phyloP scores from a whole-genome alignment of 148 eudicot genomes.

The Silene latifolia region DNA sequence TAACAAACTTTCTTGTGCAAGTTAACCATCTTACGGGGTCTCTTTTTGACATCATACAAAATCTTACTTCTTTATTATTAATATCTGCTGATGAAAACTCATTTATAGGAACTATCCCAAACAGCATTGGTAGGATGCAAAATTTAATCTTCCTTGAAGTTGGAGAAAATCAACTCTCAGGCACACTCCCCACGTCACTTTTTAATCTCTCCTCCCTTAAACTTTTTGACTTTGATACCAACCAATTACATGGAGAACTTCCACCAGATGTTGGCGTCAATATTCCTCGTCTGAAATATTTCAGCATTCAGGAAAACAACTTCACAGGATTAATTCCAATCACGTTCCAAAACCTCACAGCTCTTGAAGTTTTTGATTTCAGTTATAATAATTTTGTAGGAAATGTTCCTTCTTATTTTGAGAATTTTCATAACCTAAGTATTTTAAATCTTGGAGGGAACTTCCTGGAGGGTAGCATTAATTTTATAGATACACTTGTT shows the following conservation, averaged over 20 bases:
- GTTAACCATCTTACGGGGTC: too few species aligned
- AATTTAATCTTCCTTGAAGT: background rate
- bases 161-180: constrained; percentile 16
- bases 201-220: constrained; percentile 32
- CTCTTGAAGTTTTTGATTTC: too few species aligned
- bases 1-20: too few species aligned
- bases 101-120: constrained; percentile 30
- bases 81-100: constrained; percentile 1
- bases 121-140: constrained; percentile 17
- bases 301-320: too few species aligned
- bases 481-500: constrained; percentile 19
- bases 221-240: background rate
- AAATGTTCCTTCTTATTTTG: constrained; percentile 6
- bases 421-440: background rate
- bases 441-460: background rate
- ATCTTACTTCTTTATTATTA: background rate
- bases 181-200: constrained; percentile 31
- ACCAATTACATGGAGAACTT: constrained; percentile 29
- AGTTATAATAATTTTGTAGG: too few species aligned
- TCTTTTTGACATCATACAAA: too few species aligned
- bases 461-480: constrained; percentile 21
- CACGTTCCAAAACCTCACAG: too few species aligned
- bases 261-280: too few species aligned
- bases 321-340: too few species aligned
- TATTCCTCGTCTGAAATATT: too few species aligned